A percentile compares a stretch with the other conserved stretches of the same genome.
Evolutionary conservation across 768 basidiomycete genomes (phyloP).

Genomic region (Rhizopogon rudus): DNA sequence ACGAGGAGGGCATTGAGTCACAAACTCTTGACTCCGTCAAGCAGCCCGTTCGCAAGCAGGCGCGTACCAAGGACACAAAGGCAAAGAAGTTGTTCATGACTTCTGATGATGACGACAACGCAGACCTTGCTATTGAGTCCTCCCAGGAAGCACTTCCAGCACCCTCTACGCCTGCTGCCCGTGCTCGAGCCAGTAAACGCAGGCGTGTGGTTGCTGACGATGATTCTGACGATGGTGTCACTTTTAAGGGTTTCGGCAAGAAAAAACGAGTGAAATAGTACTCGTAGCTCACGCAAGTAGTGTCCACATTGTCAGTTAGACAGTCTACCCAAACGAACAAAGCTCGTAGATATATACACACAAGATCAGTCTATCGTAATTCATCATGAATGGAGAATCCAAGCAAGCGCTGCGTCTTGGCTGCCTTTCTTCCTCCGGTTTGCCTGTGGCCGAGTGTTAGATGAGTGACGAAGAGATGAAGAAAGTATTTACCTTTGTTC

Average conservation of each 20-base stretch:
- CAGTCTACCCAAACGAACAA: background rate
- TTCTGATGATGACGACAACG: constrained; percentile 37
- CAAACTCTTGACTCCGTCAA: constrained; percentile 10
- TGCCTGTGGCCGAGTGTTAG: constrained; percentile 38
- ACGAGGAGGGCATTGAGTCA: constrained; percentile 26
- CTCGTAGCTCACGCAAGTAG: background rate
- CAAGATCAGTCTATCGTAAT: constrained; percentile 25
- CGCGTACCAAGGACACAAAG: constrained; percentile 26
- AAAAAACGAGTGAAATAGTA: constrained; percentile 15
- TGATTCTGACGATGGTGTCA: constrained; percentile 66
- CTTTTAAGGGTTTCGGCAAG: constrained; percentile 60
- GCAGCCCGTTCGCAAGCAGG: constrained; percentile 16
- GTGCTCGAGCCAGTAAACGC: constrained; percentile 16
- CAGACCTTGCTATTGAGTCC: background rate
- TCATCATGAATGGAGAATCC: constrained; percentile 83
- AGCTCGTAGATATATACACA: background rate
- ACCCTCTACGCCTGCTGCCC: background rate
- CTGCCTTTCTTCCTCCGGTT: constrained; percentile 85
- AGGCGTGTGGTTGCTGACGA: constrained; percentile 47
- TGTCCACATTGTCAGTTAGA: background rate
- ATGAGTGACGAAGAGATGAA: background rate
- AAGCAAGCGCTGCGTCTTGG: constrained; percentile 82
- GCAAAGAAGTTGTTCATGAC: constrained; percentile 46
- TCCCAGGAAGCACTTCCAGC: background rate
- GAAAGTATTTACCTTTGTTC: constrained; percentile 65